phyloP scores from a whole-genome alignment of 306 rosid genomes.

The Alnus rubra region DNA sequence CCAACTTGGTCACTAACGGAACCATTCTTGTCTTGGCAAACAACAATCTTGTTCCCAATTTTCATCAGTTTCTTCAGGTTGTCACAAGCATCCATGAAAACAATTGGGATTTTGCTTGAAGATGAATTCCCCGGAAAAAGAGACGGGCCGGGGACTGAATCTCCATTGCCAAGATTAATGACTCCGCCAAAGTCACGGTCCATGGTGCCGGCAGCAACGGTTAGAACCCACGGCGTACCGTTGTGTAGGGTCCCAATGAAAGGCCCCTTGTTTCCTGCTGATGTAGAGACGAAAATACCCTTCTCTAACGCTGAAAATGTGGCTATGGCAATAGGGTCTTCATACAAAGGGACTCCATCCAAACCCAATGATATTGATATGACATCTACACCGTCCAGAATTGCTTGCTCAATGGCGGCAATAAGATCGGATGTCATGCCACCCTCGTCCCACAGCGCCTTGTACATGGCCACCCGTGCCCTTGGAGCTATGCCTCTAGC shows the following conservation, averaged over 20 bases:
- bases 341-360: conserved; percentile 33
- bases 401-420: conserved; percentile 75
- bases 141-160: conserved; percentile 42
- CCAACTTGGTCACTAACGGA: conserved; percentile 14
- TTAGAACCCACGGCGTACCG: conserved; percentile 76
- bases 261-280: conserved; percentile 72
- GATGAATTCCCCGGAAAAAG: conserved; percentile 45
- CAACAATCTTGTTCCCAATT: conserved; percentile 50
- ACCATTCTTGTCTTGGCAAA: conserved; percentile 47
- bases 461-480: conserved; percentile 76
- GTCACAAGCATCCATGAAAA: conserved; percentile 49
- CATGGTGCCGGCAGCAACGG: conserved; percentile 61
- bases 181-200: conserved; percentile 57
- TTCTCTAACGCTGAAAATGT: conserved; percentile 66
- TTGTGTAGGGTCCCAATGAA: conserved; percentile 42
- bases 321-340: conserved; percentile 76
- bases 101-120: conserved; percentile 35
- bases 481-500: conserved; percentile 60
- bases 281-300: conserved; percentile 63
- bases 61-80: conserved; percentile 17
- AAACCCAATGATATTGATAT: conserved; percentile 65
- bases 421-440: conserved; percentile 43
- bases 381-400: conserved; percentile 72
- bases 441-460: conserved; percentile 60
- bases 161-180: conserved; percentile 50